Percentiles rank a stretch among this genome's conserved stretches.
Conservation (phyloP, 345 rosid genomes). For the Pelargonium nanum region DNA sequence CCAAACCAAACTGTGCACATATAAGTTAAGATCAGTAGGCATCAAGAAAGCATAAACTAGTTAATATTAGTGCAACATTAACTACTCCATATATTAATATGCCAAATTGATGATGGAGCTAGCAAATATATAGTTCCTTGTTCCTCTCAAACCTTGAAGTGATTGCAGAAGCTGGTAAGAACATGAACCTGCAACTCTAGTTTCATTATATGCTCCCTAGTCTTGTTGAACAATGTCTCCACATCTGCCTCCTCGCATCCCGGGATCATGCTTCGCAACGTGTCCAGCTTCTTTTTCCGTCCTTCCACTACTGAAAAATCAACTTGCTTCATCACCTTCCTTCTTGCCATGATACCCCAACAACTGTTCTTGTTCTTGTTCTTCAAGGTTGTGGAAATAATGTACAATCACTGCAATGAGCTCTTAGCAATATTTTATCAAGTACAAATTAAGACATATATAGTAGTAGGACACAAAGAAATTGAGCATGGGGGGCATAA, state of each 20-base stretch:
- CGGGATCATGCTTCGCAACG: constrained; percentile 32
- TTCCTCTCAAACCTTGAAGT: constrained; percentile 25
- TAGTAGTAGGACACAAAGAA: not conserved
- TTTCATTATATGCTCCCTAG: constrained; percentile 32
- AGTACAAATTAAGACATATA: not conserved
- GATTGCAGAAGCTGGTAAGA: constrained; percentile 16
- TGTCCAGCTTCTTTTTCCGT: constrained; percentile 25
- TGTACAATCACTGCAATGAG: no score
- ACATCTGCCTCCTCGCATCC: constrained; percentile 34
- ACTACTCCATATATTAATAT: no score
- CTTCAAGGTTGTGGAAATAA: no score
- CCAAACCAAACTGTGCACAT: no score
- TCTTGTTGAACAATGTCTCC: constrained; percentile 36
- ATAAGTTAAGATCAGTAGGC: no score
- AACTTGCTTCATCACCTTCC: constrained; percentile 20
- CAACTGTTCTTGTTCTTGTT: no score
- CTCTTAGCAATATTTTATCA: not conserved
- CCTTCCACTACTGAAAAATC: constrained; percentile 8
- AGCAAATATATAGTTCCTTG: not conserved
- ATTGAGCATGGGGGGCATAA: not conserved
- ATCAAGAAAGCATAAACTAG: no score
- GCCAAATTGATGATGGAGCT: not conserved
- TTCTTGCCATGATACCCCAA: constrained; percentile 12
- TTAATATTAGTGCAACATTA: no score
- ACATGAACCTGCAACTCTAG: constrained; percentile 29